phyloP scores from a whole-genome alignment of 352 stramenopile species.

The Globisporangium camurandrum region DNA sequence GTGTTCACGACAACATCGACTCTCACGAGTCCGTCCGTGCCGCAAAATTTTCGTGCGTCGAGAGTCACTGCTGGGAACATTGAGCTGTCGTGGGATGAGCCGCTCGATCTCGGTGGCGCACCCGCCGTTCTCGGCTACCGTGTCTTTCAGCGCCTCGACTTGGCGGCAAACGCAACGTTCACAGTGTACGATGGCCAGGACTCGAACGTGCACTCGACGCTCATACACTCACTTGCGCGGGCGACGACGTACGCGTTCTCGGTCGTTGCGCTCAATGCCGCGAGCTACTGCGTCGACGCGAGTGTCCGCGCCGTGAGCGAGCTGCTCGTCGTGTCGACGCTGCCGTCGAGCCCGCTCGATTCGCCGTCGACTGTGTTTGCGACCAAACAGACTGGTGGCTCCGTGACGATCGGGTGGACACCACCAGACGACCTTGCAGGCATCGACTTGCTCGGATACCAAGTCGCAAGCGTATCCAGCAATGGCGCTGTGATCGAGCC shows the following conservation, averaged over 20 bases:
- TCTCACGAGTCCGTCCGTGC: constrained; percentile 32
- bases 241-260: constrained; percentile 31
- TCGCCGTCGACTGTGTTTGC: constrained; percentile 16
- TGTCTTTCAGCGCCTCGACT: constrained; percentile 30
- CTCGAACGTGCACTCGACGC: constrained; percentile 15
- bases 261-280: constrained; percentile 32
- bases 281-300: constrained; percentile 39
- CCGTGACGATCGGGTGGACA: constrained; percentile 37
- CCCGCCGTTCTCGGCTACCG: constrained; percentile 38
- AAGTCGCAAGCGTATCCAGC: constrained; percentile 15
- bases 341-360: constrained; percentile 21
- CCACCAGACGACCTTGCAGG: constrained; percentile 42
- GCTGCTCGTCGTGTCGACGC: constrained; percentile 24
- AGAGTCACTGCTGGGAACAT: constrained; percentile 47
- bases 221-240: constrained; percentile 22
- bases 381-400: constrained; percentile 26
- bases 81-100: constrained; percentile 37
- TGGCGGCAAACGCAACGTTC: constrained; percentile 19
- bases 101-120: constrained; percentile 37
- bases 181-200: constrained; percentile 49
- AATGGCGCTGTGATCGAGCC: constrained; percentile 3
- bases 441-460: constrained; percentile 30
- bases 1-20: constrained; percentile 17
- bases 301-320: constrained; percentile 15
- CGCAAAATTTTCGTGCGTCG: constrained; percentile 24